Evolutionary conservation across 306 rosid genomes (phyloP).

Genomic region (Dalbergia oliveri): DNA sequence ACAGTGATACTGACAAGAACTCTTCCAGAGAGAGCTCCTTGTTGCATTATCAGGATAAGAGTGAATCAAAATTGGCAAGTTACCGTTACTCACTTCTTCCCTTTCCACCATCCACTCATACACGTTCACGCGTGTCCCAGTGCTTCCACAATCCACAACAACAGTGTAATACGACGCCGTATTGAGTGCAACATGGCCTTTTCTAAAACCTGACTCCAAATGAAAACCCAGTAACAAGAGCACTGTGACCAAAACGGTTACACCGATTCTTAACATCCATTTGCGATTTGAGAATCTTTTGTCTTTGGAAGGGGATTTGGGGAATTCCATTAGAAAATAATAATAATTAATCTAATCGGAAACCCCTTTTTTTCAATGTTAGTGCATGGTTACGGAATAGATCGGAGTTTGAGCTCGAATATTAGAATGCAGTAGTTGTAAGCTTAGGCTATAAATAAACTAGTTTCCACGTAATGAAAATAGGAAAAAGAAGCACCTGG

Average conservation of each 20-base stretch:
- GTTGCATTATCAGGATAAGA: constrained; percentile 67
- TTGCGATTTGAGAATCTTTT: constrained; percentile 54
- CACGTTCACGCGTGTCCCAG: constrained; percentile 79
- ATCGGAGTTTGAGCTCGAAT: background rate
- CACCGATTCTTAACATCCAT: constrained; percentile 41
- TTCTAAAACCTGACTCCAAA: constrained; percentile 49
- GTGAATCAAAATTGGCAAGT: constrained; percentile 67
- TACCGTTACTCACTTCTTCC: constrained; percentile 27
- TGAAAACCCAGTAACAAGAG: constrained; percentile 59
- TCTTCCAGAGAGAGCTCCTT: constrained; percentile 55
- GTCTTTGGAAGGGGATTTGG: constrained; percentile 74
- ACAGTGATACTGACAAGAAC: constrained; percentile 76
- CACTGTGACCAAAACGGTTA: constrained; percentile 44
- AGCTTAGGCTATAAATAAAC: no score
- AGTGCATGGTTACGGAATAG: background rate
- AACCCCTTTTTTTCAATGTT: constrained; percentile 15
- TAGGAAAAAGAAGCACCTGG: background rate
- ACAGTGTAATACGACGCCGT: constrained; percentile 68
- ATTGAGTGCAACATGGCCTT: constrained; percentile 35
- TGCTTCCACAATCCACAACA: constrained; percentile 87
- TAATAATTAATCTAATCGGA: constrained; percentile 29
- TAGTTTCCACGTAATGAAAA: no score
- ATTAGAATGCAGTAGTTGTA: background rate
- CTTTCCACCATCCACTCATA: constrained; percentile 61
- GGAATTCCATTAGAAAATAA: constrained; percentile 60